phyloP scores from a whole-genome alignment of 352 stramenopile genomes.

The Pythium guiyangense region DNA sequence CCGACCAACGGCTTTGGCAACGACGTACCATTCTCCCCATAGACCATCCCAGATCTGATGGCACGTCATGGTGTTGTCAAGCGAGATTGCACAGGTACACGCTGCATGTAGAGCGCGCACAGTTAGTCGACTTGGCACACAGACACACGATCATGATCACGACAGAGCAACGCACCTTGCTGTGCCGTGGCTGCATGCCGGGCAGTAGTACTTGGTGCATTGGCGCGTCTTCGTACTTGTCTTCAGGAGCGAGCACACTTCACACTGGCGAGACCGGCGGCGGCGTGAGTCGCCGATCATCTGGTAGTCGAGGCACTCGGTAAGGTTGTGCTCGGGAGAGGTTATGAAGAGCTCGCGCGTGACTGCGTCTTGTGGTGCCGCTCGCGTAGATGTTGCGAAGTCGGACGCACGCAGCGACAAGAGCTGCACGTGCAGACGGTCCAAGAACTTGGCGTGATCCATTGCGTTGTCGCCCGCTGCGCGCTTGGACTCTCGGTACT shows the following conservation, averaged over 20 bases:
- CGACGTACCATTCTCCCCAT: neutral
- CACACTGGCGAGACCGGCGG: neutral
- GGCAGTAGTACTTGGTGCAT: neutral
- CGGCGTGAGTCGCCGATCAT: neutral
- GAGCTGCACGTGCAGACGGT: neutral
- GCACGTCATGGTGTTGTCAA: neutral
- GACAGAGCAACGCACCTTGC: neutral
- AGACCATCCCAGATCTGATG: neutral
- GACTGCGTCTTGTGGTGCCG: neutral
- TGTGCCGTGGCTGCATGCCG: neutral
- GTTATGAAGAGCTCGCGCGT: neutral
- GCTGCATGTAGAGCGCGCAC: neutral
- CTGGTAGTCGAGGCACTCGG: neutral
- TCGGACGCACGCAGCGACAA: neutral
- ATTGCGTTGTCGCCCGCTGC: neutral
- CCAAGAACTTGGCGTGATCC: neutral
- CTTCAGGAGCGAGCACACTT: neutral
- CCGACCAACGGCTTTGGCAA: neutral
- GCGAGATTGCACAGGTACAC: neutral
- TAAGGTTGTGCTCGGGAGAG: neutral
- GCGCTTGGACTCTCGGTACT: too few species aligned
- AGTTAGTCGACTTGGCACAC: too few species aligned
- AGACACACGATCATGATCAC: too few species aligned
- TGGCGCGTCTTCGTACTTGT: neutral
- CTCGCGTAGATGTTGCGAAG: neutral